phyloP scores from a whole-genome alignment of 2,329 filamentous ascomycete species.

The Aspergillus hiratsukae region DNA sequence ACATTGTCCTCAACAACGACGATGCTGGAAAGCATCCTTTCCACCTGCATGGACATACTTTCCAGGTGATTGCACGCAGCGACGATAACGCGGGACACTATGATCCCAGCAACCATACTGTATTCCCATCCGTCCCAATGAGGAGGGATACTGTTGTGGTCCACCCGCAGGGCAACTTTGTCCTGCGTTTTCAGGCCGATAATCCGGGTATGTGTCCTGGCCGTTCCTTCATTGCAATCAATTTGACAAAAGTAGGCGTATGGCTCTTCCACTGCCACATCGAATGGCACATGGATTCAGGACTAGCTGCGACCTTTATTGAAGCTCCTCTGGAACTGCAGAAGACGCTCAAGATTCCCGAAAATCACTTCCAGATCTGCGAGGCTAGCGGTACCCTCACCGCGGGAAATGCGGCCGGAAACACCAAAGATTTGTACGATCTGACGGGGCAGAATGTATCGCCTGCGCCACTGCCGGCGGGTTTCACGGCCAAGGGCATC shows the following conservation, averaged over 20 bases:
- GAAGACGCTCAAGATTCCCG: background rate
- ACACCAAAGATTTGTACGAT: slow-evolving; percentile 59
- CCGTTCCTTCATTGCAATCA: background rate
- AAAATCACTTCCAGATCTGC: slow-evolving; percentile 8
- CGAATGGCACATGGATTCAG: slow-evolving; percentile 49
- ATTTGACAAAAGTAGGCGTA: too few species aligned
- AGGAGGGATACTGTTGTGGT: slow-evolving; percentile 51
- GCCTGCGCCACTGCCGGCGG: slow-evolving; percentile 55
- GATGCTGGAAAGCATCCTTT: slow-evolving; percentile 61
- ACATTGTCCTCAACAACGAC: slow-evolving; percentile 38
- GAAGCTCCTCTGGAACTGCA: slow-evolving; percentile 40
- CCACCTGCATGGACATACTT: slow-evolving; percentile 72
- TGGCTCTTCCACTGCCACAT: slow-evolving; percentile 47
- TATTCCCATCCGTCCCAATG: slow-evolving; percentile 41
- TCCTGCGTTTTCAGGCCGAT: slow-evolving; percentile 49
- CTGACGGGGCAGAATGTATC: slow-evolving; percentile 56
- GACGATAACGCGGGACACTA: slow-evolving; percentile 20
- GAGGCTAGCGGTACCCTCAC: slow-evolving; percentile 47
- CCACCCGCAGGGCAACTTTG: slow-evolving; percentile 47
- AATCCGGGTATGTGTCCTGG: slow-evolving; percentile 38
- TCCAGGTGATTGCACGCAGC: slow-evolving; percentile 53
- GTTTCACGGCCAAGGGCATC: slow-evolving; percentile 66
- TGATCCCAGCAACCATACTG: slow-evolving; percentile 26
- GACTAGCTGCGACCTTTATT: slow-evolving; percentile 50
- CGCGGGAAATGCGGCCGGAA: slow-evolving; percentile 68